Conservation (phyloP, 148 eudicot species). For the Linanthus parryae region DNA sequence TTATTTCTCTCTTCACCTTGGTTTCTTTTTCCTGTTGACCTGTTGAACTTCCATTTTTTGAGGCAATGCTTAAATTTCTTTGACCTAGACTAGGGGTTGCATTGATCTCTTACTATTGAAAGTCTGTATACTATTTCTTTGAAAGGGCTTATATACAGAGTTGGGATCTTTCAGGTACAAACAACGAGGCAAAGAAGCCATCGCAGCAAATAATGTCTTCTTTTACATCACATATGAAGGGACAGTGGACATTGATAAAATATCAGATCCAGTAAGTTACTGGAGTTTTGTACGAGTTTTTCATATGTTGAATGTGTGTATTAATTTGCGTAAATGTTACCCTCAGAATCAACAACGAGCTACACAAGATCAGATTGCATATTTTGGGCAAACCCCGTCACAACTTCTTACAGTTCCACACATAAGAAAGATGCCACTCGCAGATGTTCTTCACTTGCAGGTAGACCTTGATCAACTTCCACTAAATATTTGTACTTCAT, state of each 20-base stretch:
- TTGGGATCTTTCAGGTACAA: slow-evolving; percentile 57
- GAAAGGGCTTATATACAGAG: slow-evolving; percentile 4
- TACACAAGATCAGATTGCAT: slow-evolving; percentile 97
- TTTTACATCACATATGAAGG: slow-evolving; percentile 96
- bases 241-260: slow-evolving; percentile 84
- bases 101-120: too few relatives aligned
- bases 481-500: background rate
- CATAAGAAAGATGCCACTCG: slow-evolving; percentile 71
- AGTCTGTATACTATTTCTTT: too few relatives aligned
- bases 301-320: background rate
- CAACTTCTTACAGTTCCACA: slow-evolving; percentile 89
- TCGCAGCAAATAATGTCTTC: slow-evolving; percentile 84
- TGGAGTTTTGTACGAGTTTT: slow-evolving; percentile 7
- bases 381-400: slow-evolving; percentile 99
- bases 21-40: background rate
- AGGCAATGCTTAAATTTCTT: too few relatives aligned
- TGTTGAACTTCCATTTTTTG: slow-evolving; percentile 1
- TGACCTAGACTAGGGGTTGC: too few relatives aligned
- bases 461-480: slow-evolving; percentile 22
- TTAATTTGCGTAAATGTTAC: slow-evolving; percentile 16
- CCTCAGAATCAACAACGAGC: slow-evolving; percentile 87
- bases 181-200: slow-evolving; percentile 97
- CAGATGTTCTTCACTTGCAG: slow-evolving; percentile 95
- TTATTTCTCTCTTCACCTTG: slow-evolving; percentile 1
- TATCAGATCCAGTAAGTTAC: slow-evolving; percentile 73